These are phyloP conservation scores for Alternaria sp. DNA, from an alignment of 2,329 filamentous ascomycete genomes.

Conservation along the genomic window DNA sequence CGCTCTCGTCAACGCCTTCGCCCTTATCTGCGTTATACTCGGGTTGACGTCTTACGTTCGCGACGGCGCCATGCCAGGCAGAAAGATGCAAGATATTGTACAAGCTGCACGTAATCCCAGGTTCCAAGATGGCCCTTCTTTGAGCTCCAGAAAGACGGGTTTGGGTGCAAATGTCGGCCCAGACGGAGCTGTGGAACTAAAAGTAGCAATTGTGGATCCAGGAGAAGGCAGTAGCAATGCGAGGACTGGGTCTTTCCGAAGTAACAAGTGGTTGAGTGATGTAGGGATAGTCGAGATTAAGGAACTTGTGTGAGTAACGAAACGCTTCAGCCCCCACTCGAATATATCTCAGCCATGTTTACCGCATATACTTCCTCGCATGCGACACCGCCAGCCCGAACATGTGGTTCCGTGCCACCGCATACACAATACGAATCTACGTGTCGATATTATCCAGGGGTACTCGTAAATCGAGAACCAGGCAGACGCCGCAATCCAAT, in stretches of 20 bases:
- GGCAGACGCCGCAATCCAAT: neutral
- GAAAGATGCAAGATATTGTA: constrained; percentile 27
- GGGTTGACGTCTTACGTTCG: neutral
- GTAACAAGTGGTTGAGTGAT: neutral
- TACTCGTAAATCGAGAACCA: neutral
- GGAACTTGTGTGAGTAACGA: neutral
- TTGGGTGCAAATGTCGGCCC: neutral
- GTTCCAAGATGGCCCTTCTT: neutral
- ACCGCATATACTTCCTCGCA: neutral
- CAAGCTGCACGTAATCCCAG: constrained; percentile 2
- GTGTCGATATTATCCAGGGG: neutral
- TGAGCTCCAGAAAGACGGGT: neutral
- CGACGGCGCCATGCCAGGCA: constrained; percentile 23
- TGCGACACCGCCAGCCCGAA: too few species aligned
- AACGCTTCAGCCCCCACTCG: neutral
- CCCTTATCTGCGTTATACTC: constrained; percentile 14
- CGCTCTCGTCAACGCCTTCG: constrained; percentile 19
- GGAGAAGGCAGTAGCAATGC: neutral
- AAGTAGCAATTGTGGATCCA: neutral
- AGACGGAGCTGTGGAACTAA: neutral
- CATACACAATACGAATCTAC: too few species aligned
- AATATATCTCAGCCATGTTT: neutral
- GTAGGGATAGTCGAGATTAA: neutral
- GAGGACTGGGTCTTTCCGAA: neutral
- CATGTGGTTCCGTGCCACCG: fast-evolving